Evolutionary conservation across 345 rosid genomes (phyloP).

Genomic region (Citrus cavaleriei): DNA sequence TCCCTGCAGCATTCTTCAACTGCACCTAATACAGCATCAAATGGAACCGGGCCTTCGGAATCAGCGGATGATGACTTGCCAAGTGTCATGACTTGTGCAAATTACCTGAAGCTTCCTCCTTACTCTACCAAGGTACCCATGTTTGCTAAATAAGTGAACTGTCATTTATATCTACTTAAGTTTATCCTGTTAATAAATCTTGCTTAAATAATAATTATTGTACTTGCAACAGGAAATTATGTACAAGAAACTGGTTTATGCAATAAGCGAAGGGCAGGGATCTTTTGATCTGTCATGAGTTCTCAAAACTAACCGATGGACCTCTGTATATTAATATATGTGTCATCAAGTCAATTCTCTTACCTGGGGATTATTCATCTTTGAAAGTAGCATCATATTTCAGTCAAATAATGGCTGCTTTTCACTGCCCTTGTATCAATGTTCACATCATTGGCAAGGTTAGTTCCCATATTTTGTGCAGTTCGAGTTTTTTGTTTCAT

Average conservation of each 20-base stretch:
- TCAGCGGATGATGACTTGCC: slow-evolving; percentile 95
- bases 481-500: too few species aligned
- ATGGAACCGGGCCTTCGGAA: slow-evolving; percentile 68
- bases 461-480: slow-evolving; percentile 11
- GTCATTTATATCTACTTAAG: not conserved
- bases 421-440: slow-evolving; percentile 9
- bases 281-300: slow-evolving; percentile 91
- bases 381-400: slow-evolving; percentile 22
- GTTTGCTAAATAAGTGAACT: not conserved
- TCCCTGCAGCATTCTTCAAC: slow-evolving; percentile 77
- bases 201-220: slow-evolving; percentile 6
- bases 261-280: slow-evolving; percentile 97
- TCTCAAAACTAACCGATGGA: slow-evolving; percentile 20
- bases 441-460: slow-evolving; percentile 29
- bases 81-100: slow-evolving; percentile 99
- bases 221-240: slow-evolving; percentile 76
- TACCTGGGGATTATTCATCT: slow-evolving; percentile 29
- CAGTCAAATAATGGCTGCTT: slow-evolving; percentile 42
- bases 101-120: slow-evolving; percentile 98
- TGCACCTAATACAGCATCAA: slow-evolving; percentile 54
- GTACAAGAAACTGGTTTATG: slow-evolving; percentile 86
- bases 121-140: slow-evolving; percentile 81
- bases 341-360: slow-evolving; percentile 15
- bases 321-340: slow-evolving; percentile 26
- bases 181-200: not conserved